These are phyloP conservation scores for Magnolia sinica DNA, from an alignment of 164 flowering plant species.

Conservation along the genomic window DNA sequence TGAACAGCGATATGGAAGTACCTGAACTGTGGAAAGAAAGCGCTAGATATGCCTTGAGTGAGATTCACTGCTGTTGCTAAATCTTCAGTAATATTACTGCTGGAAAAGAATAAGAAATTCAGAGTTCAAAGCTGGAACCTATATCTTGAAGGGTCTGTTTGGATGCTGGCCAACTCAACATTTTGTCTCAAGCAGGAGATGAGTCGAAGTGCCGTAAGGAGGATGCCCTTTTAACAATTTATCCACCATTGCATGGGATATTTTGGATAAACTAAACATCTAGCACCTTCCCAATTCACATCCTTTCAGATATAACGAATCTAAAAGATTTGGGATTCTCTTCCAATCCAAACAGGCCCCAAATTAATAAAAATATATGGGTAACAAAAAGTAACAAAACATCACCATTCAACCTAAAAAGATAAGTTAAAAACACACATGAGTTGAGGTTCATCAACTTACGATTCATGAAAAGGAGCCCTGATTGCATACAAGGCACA, in stretches of 20 bases:
- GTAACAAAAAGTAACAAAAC: too few relatives aligned
- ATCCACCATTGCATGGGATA: too few relatives aligned
- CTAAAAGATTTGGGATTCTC: background rate
- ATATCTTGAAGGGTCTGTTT: too few relatives aligned
- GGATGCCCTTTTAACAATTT: too few relatives aligned
- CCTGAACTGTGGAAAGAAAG: conserved; percentile 88
- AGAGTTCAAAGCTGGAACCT: background rate
- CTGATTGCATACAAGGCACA: conserved; percentile 80
- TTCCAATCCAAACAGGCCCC: background rate
- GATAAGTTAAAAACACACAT: conserved; percentile 32
- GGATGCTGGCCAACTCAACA: too few relatives aligned
- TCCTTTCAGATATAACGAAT: too few relatives aligned
- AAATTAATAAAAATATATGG: too few relatives aligned
- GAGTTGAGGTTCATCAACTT: conserved; percentile 23
- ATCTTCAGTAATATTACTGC: conserved; percentile 35
- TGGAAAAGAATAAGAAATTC: conserved; percentile 21
- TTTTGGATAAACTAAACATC: background rate
- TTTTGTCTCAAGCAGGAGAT: too few relatives aligned
- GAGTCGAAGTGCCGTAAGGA: too few relatives aligned
- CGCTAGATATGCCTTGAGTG: conserved; percentile 76
- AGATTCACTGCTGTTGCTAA: conserved; percentile 32
- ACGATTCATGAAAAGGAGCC: conserved; percentile 39
- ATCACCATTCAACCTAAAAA: background rate
- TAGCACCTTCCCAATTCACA: background rate
- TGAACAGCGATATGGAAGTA: conserved; percentile 18